Evolutionary conservation across 2,329 filamentous ascomycete genomes (phyloP), one percentile per base, ranked within the genome.

Genomic region (Helicocarpus griseus): DNA sequence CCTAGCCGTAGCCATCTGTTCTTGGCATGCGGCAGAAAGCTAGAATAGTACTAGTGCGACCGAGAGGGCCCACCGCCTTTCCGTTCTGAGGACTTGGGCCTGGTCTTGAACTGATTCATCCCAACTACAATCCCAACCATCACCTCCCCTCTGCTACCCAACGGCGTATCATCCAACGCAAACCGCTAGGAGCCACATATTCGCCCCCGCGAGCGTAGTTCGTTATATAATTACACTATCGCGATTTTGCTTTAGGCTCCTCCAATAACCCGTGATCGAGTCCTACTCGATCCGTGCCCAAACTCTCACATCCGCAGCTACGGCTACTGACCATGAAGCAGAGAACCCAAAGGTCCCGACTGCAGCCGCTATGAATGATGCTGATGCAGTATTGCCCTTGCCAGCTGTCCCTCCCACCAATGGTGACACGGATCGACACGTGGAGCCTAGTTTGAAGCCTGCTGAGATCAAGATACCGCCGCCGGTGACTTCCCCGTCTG

Each of bases 321-420:
- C 67, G 63, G 65, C 64, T 60, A 61, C 64, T 66, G 61, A 72
- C 69, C 66, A 72, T 72, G 69, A 70, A 67, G 69, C 70, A 58
- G 66, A 62, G 65, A 61, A 67, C 57, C 53, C 55, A 60, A 61
- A 63, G 58, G 62, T 58, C 60, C 66, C 66, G 61, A 68, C 63
- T 67, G 65, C 61, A 70, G 67, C 65, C 69, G 69, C 68, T 70
- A 72, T 72, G 69, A 72, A 67, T 72, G 69, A 72, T 72, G 69
- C 67, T 59, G 69, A 70, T 54, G 62, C 67, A 58, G 63, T 66
- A 58, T 61, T 67, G 56, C 62, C 63, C 57, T 56, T 68, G 59
- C 65, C 64, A 63, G 63, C 67, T 66, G 60, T 62, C 61, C 60
- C 65, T 67, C 52, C 54, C 50, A 51, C 35, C 36, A 48, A 41